Evolutionary conservation across 257 asterid genomes (phyloP).

Genomic region (Perilla frutescens): DNA sequence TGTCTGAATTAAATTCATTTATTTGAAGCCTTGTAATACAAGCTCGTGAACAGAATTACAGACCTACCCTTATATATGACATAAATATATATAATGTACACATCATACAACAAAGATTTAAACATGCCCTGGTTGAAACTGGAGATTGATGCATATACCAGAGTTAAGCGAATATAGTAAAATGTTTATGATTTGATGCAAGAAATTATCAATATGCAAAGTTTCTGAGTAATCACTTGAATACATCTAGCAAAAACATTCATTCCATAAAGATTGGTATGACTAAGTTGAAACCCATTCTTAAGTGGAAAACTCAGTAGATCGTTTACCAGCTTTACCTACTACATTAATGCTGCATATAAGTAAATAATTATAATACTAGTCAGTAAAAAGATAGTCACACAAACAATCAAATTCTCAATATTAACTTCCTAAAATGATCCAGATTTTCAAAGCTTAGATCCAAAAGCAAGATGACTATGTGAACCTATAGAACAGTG

Average conservation of each 20-base stretch:
- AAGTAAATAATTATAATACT: slow-evolving; percentile 30
- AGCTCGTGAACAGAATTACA: neutral
- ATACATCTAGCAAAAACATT: neutral
- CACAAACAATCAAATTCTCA: slow-evolving; percentile 19
- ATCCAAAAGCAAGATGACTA: slow-evolving; percentile 9
- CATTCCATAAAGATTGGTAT: slow-evolving; percentile 21
- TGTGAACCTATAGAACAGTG: slow-evolving; percentile 4
- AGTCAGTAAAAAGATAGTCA: slow-evolving; percentile 28
- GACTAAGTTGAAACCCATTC: slow-evolving; percentile 30
- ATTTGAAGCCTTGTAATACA: neutral
- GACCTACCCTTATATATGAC: too few relatives aligned
- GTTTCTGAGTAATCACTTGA: neutral
- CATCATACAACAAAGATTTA: too few relatives aligned
- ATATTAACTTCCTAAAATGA: slow-evolving; percentile 17
- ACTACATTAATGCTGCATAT: slow-evolving; percentile 41
- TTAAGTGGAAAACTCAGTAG: slow-evolving; percentile 34
- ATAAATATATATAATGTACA: too few relatives aligned
- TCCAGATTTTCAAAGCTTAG: slow-evolving; percentile 23
- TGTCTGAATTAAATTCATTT: too few relatives aligned
- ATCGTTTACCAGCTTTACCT: slow-evolving; percentile 75
- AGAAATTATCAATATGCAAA: neutral
- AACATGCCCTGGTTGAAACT: too few relatives aligned
- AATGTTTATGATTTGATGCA: neutral
- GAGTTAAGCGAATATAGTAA: neutral
- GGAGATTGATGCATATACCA: neutral